Conservation (phyloP, 163 green algal species). For the Prototheca cutis region DNA sequence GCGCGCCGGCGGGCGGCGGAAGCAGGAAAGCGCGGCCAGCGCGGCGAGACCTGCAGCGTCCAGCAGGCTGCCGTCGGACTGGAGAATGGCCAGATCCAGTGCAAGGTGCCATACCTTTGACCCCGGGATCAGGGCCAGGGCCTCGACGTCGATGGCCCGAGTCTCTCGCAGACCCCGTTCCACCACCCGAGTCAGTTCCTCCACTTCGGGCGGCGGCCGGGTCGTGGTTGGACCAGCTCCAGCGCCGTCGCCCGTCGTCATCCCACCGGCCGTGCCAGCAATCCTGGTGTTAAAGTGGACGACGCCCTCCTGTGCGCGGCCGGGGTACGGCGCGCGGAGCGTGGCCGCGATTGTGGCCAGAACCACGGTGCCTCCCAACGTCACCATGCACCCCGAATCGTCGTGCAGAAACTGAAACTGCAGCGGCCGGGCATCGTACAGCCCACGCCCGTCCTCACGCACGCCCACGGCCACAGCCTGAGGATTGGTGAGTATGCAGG, state of each 20-base stretch:
- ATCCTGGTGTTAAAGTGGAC: too few relatives aligned
- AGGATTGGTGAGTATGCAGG: not conserved
- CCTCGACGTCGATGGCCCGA: constrained; percentile 77
- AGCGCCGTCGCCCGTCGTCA: too few relatives aligned
- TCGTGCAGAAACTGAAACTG: constrained; percentile 53
- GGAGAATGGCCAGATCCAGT: constrained; percentile 62
- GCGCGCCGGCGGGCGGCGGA: constrained; percentile 41
- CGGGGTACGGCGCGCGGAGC: constrained; percentile 60
- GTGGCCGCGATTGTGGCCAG: constrained; percentile 54
- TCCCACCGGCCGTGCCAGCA: too few relatives aligned
- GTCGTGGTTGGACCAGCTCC: constrained; percentile 58
- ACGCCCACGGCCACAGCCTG: not conserved
- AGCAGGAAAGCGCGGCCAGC: constrained; percentile 66
- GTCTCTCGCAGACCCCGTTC: constrained; percentile 65
- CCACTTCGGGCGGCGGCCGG: constrained; percentile 10
- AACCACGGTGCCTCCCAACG: constrained; percentile 57
- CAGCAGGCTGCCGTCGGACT: constrained; percentile 68
- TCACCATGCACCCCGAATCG: constrained; percentile 54
- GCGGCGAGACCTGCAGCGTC: constrained; percentile 61
- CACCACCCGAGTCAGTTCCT: constrained; percentile 61
- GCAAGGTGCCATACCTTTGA: constrained; percentile 68
- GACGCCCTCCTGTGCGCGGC: constrained; percentile 58
- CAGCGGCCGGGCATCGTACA: not conserved
- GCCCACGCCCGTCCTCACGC: not conserved
- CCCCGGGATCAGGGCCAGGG: constrained; percentile 64